Conservation (phyloP, 306 rosid genomes). For the Ammopiptanthus mongolicus region DNA sequence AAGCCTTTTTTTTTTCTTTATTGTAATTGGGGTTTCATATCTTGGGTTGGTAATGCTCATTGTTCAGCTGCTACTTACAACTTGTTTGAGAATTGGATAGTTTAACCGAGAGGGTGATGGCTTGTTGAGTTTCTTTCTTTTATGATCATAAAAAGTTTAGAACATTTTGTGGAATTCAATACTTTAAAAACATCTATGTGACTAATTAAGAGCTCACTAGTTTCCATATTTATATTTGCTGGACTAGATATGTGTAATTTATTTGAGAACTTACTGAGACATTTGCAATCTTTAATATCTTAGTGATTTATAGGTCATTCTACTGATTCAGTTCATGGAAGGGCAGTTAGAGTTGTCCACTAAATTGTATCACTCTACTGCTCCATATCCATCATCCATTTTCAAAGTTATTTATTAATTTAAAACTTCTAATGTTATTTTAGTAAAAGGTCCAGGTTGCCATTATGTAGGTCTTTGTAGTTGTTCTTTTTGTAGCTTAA, state of each 20-base stretch:
- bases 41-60: slow-evolving; percentile 4
- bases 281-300: neutral
- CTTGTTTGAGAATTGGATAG: neutral
- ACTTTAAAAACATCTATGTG: neutral
- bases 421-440: neutral
- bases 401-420: neutral
- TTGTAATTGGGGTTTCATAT: neutral
- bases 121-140: neutral
- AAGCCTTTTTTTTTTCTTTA: neutral
- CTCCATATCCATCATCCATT: neutral
- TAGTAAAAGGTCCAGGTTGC: neutral
- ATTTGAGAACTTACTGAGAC: neutral
- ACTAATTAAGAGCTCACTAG: neutral
- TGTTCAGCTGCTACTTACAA: neutral
- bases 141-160: neutral
- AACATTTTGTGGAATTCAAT: neutral
- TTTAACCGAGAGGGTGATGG: neutral
- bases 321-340: neutral
- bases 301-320: neutral
- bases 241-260: neutral
- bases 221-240: neutral
- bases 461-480: neutral
- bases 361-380: neutral
- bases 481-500: neutral
- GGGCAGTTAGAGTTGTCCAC: neutral